These are phyloP conservation scores for carrot (Daucus carota) DNA, from an alignment of 129 eudicot genomes.

Conservation along the genomic window DH1_v3.0 NC_030383.2:55926001-55926500, in stretches of 20 bases:
- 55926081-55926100: not conserved
- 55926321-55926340: slow-evolving; percentile 73
- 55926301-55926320: slow-evolving; percentile 66
- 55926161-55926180: not conserved
- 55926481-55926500: slow-evolving; percentile 66
- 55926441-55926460: slow-evolving; percentile 41
- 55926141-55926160: not conserved
- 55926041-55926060: not conserved
- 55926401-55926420: not conserved
- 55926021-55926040: not conserved
- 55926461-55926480: slow-evolving; percentile 69
- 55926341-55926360: slow-evolving; percentile 6
- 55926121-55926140: not conserved
- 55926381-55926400: not conserved
- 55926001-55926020: not conserved
- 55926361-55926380: not conserved
- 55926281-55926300: slow-evolving; percentile 41
- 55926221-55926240: slow-evolving; percentile 6
- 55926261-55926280: slow-evolving; percentile 30
- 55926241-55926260: slow-evolving; percentile 60
- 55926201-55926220: not conserved
- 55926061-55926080: not conserved
- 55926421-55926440: not conserved
- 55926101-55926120: not conserved
- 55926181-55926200: not conserved